A percentile compares a stretch with the other conserved stretches of the same genome.
These are phyloP conservation scores for Avicennia marina DNA, from an alignment of 257 asterid genomes.

Conservation along the genomic window DNA sequence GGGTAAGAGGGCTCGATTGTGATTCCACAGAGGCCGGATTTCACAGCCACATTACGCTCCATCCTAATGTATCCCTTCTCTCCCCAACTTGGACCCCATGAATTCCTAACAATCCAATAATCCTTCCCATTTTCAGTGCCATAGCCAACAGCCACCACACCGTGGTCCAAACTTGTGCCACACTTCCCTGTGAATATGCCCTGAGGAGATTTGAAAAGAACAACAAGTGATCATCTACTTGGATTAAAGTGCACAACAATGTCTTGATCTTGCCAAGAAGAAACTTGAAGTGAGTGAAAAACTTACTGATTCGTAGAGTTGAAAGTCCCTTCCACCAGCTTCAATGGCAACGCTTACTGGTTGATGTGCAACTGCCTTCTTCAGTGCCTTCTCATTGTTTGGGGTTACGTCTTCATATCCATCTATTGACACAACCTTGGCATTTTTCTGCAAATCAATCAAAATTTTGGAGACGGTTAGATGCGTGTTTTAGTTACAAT, in stretches of 20 bases:
- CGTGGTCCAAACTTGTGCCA: constrained; percentile 44
- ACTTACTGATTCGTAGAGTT: constrained; percentile 1
- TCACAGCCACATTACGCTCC: constrained; percentile 37
- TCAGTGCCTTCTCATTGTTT: not conserved
- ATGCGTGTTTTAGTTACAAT: too few species aligned
- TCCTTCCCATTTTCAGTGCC: constrained; percentile 41
- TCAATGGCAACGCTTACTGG: constrained; percentile 5
- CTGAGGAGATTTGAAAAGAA: constrained; percentile 19
- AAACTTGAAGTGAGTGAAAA: not conserved
- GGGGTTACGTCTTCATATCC: not conserved
- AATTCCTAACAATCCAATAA: constrained; percentile 56
- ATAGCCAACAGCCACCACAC: constrained; percentile 48
- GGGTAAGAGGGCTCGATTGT: constrained; percentile 62
- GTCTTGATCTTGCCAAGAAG: not conserved
- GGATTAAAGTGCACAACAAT: not conserved
- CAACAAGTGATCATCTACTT: not conserved
- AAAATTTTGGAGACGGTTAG: not conserved
- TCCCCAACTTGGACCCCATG: constrained; percentile 60
- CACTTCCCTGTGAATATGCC: constrained; percentile 57
- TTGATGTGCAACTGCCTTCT: not conserved
- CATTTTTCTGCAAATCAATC: not conserved
- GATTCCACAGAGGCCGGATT: constrained; percentile 45
- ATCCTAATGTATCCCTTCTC: constrained; percentile 46
- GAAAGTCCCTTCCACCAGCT: not conserved
- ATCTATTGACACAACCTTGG: not conserved